Percentiles rank a stretch among this genome's conserved stretches.
Evolutionary conservation across 768 basidiomycete species (phyloP).

Genomic region (Cystofilobasidium bisporidii): DNA sequence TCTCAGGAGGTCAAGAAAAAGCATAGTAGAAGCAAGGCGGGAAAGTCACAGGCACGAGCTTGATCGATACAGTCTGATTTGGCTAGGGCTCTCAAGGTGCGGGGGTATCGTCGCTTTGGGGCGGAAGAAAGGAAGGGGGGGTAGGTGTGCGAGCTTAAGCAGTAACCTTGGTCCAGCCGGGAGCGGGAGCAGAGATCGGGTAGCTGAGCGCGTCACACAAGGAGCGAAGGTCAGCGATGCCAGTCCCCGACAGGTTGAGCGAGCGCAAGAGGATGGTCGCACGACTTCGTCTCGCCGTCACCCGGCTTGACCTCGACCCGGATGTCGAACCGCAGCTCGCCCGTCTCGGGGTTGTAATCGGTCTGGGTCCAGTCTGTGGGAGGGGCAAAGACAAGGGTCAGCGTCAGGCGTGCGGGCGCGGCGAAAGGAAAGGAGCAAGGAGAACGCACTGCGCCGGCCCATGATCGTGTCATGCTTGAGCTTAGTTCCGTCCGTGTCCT

Average conservation of each 20-base stretch:
- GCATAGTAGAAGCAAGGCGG: too few relatives aligned
- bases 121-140: too few relatives aligned
- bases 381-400: background rate
- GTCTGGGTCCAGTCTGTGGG: conserved; percentile 36
- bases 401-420: background rate
- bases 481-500: conserved; percentile 64
- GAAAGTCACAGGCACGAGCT: too few relatives aligned
- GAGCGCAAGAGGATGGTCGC: conserved; percentile 16
- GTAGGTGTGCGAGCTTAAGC: background rate
- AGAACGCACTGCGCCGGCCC: conserved; percentile 16
- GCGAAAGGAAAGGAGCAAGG: background rate
- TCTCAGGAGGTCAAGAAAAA: too few relatives aligned
- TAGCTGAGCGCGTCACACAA: background rate
- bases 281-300: conserved; percentile 69
- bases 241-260: conserved; percentile 1
- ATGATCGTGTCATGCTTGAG: conserved; percentile 53
- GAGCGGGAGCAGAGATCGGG: conserved; percentile 9
- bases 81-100: too few relatives aligned
- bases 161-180: background rate
- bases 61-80: too few relatives aligned
- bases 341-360: conserved; percentile 50
- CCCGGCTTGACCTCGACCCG: conserved; percentile 80
- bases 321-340: conserved; percentile 69
- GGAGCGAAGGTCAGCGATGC: background rate
- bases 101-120: too few relatives aligned